Evolutionary conservation across 2,329 filamentous ascomycete genomes (phyloP), one percentile per base, ranked within the genome.

Genomic region (Neurospora sp.): DNA sequence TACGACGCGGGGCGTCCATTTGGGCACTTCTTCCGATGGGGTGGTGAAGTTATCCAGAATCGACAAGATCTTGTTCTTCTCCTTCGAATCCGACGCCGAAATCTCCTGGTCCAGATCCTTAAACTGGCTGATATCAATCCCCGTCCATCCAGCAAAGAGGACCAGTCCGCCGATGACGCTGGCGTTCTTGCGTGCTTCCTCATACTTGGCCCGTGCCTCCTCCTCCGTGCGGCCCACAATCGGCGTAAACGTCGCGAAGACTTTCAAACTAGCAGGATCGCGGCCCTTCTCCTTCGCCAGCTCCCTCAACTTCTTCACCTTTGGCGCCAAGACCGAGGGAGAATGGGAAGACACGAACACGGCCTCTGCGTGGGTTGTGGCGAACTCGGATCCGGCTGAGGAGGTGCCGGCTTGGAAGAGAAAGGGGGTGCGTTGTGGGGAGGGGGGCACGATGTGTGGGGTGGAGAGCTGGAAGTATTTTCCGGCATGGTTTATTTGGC

Each of bases 351-450:
- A 83, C 2, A 87, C 84, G 71, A 87, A 87, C 66, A 86, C 83
- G 1, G 82, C 85, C 77, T 87, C 85, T 1, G 85, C 85, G 72
- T 87, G 85, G 1, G 80, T 83, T 2, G 84, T 80, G 0, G 83
- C 85, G 71, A 87, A 87, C 2, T 76, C 75, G 1, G 82, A 83
- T 1, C 85, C 85, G 0, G 85, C 85, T 0, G 83, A 75, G 0
- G 84, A 87, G 1, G 84, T 86, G 0, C 85, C 85, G 1, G 85
- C 85, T 75, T 87, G 85, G 72, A 85, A 83, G 8, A 85, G 77
- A 72, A 85, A 83, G 0, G 83, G 83, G 0, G 83, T 85, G 3
- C 83, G 78, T 72, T 85, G 83, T 2, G 83, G 82, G 0, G 83
- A 84, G 0, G 84, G 83, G 67, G 84, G 81, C 65, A 83, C 81